Evolutionary conservation across 768 basidiomycete genomes (phyloP).

Genomic region (Artomyces pyxidatus): DNA sequence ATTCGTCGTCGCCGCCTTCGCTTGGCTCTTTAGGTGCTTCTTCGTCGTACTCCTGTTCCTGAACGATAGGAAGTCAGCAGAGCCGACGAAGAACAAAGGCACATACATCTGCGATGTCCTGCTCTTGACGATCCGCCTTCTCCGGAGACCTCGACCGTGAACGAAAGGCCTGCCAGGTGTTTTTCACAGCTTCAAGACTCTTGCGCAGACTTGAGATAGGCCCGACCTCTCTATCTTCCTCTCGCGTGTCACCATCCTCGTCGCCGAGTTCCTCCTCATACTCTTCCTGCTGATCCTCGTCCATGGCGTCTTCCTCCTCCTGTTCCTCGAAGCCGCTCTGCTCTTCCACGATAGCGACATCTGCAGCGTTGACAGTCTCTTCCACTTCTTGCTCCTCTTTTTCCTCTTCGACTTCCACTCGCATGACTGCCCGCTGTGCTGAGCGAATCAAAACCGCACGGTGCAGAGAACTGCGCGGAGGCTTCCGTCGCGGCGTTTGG

Average conservation of each 20-base stretch:
- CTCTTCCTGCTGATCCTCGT: constrained; percentile 3
- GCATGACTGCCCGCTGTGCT: constrained; percentile 51
- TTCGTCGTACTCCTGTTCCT: constrained; percentile 16
- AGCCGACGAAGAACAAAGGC: neutral
- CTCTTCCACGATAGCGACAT: constrained; percentile 8
- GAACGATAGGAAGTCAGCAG: no score
- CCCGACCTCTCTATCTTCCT: constrained; percentile 17
- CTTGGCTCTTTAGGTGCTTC: constrained; percentile 3
- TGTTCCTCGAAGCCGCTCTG: constrained; percentile 8
- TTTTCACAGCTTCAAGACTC: constrained; percentile 26
- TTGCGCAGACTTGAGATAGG: constrained; percentile 24
- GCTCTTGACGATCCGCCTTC: constrained; percentile 12
- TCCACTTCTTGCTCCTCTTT: constrained; percentile 32
- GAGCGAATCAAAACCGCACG: constrained; percentile 64
- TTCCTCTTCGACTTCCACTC: constrained; percentile 41
- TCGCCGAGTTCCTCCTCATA: constrained; percentile 21
- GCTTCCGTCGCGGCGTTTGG: constrained; percentile 19
- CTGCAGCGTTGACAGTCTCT: constrained; percentile 2
- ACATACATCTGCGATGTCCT: constrained; percentile 5
- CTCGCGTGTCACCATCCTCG: constrained; percentile 22
- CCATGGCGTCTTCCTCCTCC: constrained; percentile 7
- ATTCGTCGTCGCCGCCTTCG: constrained; percentile 15
- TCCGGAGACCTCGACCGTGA: constrained; percentile 20
- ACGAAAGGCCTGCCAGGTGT: constrained; percentile 24
- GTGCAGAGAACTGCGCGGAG: constrained; percentile 44